phyloP scores from a whole-genome alignment of 176 grass and related monocot species.

The Elymus sibiricus region DNA sequence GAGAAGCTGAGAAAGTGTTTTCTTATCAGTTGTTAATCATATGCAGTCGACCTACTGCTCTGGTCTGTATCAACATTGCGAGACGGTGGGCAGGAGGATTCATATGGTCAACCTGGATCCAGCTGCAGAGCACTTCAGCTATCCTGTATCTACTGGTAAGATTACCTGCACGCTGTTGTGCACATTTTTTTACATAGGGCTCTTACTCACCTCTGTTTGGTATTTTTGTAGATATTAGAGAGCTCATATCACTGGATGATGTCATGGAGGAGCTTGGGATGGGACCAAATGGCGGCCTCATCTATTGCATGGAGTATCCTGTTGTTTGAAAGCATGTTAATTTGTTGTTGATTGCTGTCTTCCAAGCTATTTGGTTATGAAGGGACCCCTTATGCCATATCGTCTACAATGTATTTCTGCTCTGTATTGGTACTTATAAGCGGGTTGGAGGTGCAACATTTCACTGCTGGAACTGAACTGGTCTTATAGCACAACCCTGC shows the following conservation, averaged over 20 bases:
- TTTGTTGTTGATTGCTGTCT: not conserved
- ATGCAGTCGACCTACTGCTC: slow-evolving; percentile 93
- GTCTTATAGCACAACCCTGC: not conserved
- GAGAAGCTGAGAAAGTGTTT: not conserved
- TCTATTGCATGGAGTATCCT: slow-evolving; percentile 99
- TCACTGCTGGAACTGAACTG: not conserved
- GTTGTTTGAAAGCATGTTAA: not conserved
- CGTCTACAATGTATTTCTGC: not conserved
- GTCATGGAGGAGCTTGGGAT: slow-evolving; percentile 91
- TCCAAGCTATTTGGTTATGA: not conserved
- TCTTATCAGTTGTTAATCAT: slow-evolving; percentile 10
- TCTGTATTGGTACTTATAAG: not conserved
- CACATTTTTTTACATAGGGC: not conserved
- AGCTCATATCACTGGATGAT: slow-evolving; percentile 95
- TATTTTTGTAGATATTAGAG: slow-evolving; percentile 72
- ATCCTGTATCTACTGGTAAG: slow-evolving; percentile 75
- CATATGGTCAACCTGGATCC: slow-evolving; percentile 95
- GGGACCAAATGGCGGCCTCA: slow-evolving; percentile 85
- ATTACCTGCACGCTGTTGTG: not conserved
- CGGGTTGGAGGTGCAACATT: not conserved
- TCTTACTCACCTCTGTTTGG: not conserved
- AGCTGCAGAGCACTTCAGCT: slow-evolving; percentile 84
- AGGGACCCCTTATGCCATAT: not conserved
- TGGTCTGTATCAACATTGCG: slow-evolving; percentile 73
- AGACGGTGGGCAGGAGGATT: slow-evolving; percentile 57